Conservation (phyloP, 352 stramenopile genomes). For the Phytophthora melonis region DNA sequence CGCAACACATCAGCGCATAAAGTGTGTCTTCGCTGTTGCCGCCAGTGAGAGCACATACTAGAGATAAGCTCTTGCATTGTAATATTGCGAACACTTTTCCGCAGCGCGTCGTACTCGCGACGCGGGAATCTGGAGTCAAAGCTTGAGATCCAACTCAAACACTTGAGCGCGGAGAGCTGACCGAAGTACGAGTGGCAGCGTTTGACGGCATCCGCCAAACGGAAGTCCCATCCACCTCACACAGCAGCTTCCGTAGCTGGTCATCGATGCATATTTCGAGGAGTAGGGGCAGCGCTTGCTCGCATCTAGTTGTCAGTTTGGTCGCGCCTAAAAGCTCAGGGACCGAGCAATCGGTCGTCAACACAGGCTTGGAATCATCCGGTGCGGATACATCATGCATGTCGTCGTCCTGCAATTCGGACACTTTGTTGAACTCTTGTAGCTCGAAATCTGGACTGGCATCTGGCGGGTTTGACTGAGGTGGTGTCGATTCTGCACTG, state of each 20-base stretch:
- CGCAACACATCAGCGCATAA: constrained; percentile 2
- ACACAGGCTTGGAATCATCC: not conserved
- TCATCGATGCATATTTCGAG: constrained; percentile 13
- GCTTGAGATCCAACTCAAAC: constrained; percentile 6
- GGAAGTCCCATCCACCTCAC: not conserved
- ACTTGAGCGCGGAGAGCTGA: constrained; percentile 10
- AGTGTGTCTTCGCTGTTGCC: constrained; percentile 5
- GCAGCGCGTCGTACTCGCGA: constrained; percentile 6
- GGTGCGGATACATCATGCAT: no score
- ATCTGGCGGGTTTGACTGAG: not conserved
- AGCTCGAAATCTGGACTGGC: no score
- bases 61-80: constrained; percentile 3
- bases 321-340: not conserved
- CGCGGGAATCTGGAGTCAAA: constrained; percentile 10
- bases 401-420: no score
- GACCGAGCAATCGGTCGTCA: not conserved
- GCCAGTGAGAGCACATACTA: not conserved
- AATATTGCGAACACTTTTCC: constrained; percentile 7
- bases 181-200: constrained; percentile 7
- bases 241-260: not conserved
- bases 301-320: constrained; percentile 1
- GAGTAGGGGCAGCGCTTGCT: constrained; percentile 1
- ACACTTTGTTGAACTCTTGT: no score
- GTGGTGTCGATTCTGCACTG: not conserved
- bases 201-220: constrained; percentile 1